Evolutionary conservation across 2,329 filamentous ascomycete species (phyloP).

Genomic region (Ophiocordyceps camponoti-floridani): DNA sequence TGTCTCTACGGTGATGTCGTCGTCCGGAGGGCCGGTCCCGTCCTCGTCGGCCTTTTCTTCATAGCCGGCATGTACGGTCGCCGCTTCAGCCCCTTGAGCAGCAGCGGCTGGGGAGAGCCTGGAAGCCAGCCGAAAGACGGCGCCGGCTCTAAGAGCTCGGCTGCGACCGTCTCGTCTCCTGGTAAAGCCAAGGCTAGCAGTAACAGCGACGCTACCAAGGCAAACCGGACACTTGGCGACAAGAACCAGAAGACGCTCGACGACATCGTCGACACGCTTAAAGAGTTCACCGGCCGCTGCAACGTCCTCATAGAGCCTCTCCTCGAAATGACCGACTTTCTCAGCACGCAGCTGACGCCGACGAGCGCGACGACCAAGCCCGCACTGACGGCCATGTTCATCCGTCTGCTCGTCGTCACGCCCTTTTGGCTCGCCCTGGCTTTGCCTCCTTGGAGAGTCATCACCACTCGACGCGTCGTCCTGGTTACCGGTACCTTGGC

Average conservation of each 20-base stretch:
- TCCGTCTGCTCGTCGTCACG: slow-evolving; percentile 73
- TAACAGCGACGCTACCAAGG: slow-evolving; percentile 2
- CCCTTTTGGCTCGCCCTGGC: slow-evolving; percentile 77
- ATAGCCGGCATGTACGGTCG: slow-evolving; percentile 87
- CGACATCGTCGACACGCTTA: slow-evolving; percentile 88
- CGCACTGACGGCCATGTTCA: slow-evolving; percentile 74
- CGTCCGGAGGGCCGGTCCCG: slow-evolving; percentile 65
- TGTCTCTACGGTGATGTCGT: slow-evolving; percentile 74
- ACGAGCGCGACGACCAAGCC: slow-evolving; percentile 84
- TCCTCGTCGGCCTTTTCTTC: slow-evolving; percentile 61
- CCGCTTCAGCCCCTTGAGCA: slow-evolving; percentile 78
- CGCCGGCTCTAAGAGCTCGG: slow-evolving; percentile 3
- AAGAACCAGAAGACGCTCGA: slow-evolving; percentile 87
- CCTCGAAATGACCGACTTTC: slow-evolving; percentile 75
- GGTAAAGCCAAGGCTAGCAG: slow-evolving; percentile 6
- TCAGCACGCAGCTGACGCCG: slow-evolving; percentile 77
- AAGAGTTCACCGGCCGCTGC: slow-evolving; percentile 77
- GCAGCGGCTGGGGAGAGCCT: slow-evolving; percentile 51
- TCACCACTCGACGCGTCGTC: slow-evolving; percentile 71
- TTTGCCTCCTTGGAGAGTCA: slow-evolving; percentile 63
- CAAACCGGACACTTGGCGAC: slow-evolving; percentile 24
- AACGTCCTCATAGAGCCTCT: slow-evolving; percentile 85
- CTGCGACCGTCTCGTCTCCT: slow-evolving; percentile 2
- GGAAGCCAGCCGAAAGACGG: slow-evolving; percentile 15
- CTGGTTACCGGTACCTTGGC: slow-evolving; percentile 75